Evolutionary conservation across 1,284 basidiomycete species (phyloP), one percentile per base, ranked within the genome.

Genomic region (Fomitopsis betulina): DNA sequence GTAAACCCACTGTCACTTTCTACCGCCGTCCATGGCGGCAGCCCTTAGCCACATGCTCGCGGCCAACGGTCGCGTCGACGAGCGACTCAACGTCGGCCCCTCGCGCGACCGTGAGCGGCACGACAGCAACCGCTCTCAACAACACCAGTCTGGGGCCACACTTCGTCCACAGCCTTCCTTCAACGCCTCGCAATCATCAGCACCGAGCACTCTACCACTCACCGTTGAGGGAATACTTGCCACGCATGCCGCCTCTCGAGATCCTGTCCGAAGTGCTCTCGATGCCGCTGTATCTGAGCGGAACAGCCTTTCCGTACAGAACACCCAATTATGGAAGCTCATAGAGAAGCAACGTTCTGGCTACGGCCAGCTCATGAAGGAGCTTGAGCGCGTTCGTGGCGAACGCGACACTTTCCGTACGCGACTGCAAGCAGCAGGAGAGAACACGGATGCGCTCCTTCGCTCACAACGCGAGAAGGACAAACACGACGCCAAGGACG

Each of bases 271-370:
- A 7, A 83, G 84, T 47, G 91, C 93, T 5, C 79, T 95, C 35
- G 89, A 92, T 30, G 79, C 85, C 58, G 81, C 86, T 4, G 77
- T 94, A 27, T 78, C 79, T 15, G 93, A 96, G 67, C 83, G 93
- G 63, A 94, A 94, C 70, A 73, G 76, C 38, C 80, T 94, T 55
- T 86, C 87, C 38, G 73, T 83, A 9, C 93, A 96, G 75, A 96
- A 96, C 71, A 77, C 86, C 6, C 92, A 94, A 73, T 82, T 95
- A 32, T 95, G 93, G 93, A 94, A 94, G 72, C 80, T 95, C 60
- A 88, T 96, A 70, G 93, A 95, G 79, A 94, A 93, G 71, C 91
- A 94, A 66, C 80, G 87, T 55, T 72, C 81, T 38, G 86, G 82
- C 7, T 89, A 91, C 67, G 84, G 80, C 60, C 83, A 89, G 59